Conservation (phyloP, 1,139 yeast species). For the Blastobotrys niveus region DNA sequence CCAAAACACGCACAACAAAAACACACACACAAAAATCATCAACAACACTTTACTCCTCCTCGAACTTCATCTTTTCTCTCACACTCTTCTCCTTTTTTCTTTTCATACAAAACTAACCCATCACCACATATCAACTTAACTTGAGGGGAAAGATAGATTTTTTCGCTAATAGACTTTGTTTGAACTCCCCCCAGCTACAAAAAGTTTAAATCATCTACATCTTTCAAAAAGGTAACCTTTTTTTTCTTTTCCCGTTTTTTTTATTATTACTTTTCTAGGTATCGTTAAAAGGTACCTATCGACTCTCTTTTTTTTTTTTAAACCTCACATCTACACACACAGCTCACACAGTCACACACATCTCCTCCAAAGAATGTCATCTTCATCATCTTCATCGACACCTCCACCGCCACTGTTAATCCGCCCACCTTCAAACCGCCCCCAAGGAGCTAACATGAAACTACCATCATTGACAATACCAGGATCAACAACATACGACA, state of each 20-base stretch:
- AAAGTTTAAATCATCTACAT: too few relatives aligned
- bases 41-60: too few relatives aligned
- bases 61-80: too few relatives aligned
- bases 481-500: conserved; percentile 1
- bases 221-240: background rate
- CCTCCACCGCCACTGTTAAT: conserved; percentile 3
- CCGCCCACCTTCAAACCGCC: conserved; percentile 1
- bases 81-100: too few relatives aligned
- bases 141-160: too few relatives aligned
- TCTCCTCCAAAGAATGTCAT: background rate
- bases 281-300: background rate
- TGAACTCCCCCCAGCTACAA: too few relatives aligned
- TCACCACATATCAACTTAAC: too few relatives aligned
- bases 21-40: too few relatives aligned
- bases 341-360: background rate
- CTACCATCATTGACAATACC: conserved; percentile 33
- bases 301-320: background rate
- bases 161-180: too few relatives aligned
- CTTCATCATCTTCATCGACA: background rate
- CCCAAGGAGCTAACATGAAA: conserved; percentile 28
- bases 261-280: background rate
- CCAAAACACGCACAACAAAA: too few relatives aligned
- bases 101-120: too few relatives aligned
- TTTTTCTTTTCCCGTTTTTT: background rate
- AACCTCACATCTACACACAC: background rate